A percentile compares a stretch with the other conserved stretches of the same genome.
Evolutionary conservation across 805 yeast species (phyloP).

Genomic region (Candida nitratophila): DNA sequence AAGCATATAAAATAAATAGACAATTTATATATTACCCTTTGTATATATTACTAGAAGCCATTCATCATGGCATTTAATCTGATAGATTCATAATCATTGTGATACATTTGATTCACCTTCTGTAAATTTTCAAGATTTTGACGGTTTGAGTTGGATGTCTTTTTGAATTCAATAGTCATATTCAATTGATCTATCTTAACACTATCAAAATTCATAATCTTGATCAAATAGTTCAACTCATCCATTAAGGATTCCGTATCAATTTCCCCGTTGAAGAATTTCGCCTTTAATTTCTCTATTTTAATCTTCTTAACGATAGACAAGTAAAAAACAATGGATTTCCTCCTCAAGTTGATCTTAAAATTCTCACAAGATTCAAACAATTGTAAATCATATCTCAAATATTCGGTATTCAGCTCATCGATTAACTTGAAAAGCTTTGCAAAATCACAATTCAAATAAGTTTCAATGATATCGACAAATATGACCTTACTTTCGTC

Average conservation of each 20-base stretch:
- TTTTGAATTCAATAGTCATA: conserved; percentile 5
- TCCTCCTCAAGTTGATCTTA: conserved; percentile 3
- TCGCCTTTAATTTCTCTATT: conserved; percentile 12
- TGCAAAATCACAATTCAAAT: neutral
- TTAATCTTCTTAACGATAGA: conserved; percentile 20
- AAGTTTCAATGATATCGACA: conserved; percentile 1
- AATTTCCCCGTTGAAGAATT: conserved; percentile 7
- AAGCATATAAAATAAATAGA: too few species aligned
- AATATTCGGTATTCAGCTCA: neutral
- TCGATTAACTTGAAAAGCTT: neutral
- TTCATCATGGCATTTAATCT: neutral
- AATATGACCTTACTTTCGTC: neutral
- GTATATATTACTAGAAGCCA: conserved; percentile 6
- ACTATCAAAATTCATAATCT: conserved; percentile 16
- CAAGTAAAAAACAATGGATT: conserved; percentile 12
- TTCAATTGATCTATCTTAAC: conserved; percentile 10
- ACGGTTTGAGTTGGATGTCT: conserved; percentile 5
- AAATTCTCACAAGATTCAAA: conserved; percentile 19
- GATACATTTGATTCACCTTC: conserved; percentile 2
- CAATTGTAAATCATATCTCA: conserved; percentile 5
- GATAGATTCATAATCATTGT: neutral
- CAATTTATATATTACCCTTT: neutral
- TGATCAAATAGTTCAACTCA: conserved; percentile 14
- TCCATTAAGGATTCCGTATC: conserved; percentile 3
- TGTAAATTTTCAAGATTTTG: conserved; percentile 5